Conservation (phyloP, 2,329 filamentous ascomycete species). For the Fusarium metavorans region DNA sequence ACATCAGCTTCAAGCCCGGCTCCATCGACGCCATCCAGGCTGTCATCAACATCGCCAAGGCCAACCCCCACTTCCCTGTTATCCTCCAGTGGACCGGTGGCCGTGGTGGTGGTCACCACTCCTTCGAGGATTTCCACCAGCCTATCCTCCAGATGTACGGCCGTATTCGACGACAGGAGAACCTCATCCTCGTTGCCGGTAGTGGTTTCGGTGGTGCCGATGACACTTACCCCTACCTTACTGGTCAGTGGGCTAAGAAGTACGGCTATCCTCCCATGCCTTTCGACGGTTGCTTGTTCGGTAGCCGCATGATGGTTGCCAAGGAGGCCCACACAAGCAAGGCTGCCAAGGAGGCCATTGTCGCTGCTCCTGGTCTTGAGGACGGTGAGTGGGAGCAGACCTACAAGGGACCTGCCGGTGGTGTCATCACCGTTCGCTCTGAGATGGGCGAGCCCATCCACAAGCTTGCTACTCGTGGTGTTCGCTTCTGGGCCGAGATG, state of each 20-base stretch:
- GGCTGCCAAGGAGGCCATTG: slow-evolving; percentile 90
- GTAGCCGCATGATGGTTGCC: slow-evolving; percentile 93
- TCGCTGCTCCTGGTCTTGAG: slow-evolving; percentile 84
- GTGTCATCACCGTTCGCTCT: slow-evolving; percentile 94
- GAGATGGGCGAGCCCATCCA: slow-evolving; percentile 99
- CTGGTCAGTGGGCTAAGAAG: slow-evolving; percentile 86
- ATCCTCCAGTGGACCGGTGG: slow-evolving; percentile 96
- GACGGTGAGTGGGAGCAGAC: slow-evolving; percentile 92
- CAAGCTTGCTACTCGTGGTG: slow-evolving; percentile 96
- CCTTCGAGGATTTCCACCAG: slow-evolving; percentile 94
- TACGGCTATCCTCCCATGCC: slow-evolving; percentile 94
- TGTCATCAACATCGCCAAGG: slow-evolving; percentile 92
- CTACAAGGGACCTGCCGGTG: slow-evolving; percentile 90
- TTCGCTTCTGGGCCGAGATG: slow-evolving; percentile 98
- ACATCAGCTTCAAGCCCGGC: slow-evolving; percentile 94
- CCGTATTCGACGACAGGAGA: slow-evolving; percentile 85
- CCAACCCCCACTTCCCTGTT: slow-evolving; percentile 94
- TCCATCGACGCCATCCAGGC: slow-evolving; percentile 89
- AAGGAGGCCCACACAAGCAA: slow-evolving; percentile 92
- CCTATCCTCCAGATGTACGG: slow-evolving; percentile 92
- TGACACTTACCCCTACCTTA: slow-evolving; percentile 93
- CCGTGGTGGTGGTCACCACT: slow-evolving; percentile 93
- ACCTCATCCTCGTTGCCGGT: slow-evolving; percentile 89
- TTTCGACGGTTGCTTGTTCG: slow-evolving; percentile 91
- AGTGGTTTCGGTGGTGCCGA: slow-evolving; percentile 92